A percentile compares a stretch with the other conserved stretches of the same genome.
Evolutionary conservation across 2,329 filamentous ascomycete genomes (phyloP).

Genomic region (Davidsoniella neocaledoniae): DNA sequence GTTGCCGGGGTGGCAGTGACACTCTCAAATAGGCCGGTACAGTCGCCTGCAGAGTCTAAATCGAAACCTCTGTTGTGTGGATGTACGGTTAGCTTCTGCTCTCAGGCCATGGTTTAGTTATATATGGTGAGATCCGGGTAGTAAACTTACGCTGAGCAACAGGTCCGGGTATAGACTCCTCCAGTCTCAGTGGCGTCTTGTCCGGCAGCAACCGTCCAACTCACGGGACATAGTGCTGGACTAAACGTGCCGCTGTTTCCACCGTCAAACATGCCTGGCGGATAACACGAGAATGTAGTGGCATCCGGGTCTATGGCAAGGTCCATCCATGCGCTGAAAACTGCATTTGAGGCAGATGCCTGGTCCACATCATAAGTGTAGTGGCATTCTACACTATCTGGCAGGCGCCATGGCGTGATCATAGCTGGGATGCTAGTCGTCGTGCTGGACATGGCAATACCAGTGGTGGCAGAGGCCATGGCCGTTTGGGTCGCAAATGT

Average conservation of each 20-base stretch:
- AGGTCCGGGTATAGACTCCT: conserved; percentile 24
- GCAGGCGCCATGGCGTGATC: conserved; percentile 23
- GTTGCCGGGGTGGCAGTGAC: conserved; percentile 22
- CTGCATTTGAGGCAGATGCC: not conserved
- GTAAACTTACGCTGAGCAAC: conserved; percentile 25
- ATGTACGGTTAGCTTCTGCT: not conserved
- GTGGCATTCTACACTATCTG: conserved; percentile 19
- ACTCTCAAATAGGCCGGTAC: conserved; percentile 21
- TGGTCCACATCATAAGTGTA: conserved; percentile 23
- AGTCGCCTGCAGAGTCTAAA: conserved; percentile 19
- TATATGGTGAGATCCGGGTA: not conserved
- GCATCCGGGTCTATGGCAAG: conserved; percentile 21
- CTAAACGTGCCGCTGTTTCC: conserved; percentile 24
- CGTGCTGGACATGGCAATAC: not conserved
- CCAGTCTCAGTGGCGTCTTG: conserved; percentile 16
- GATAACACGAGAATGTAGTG: conserved; percentile 25
- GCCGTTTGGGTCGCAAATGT: not conserved
- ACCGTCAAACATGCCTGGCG: conserved; percentile 23
- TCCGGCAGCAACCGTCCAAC: conserved; percentile 23
- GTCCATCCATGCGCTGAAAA: conserved; percentile 22
- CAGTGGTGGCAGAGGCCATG: not conserved
- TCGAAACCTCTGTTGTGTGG: conserved; percentile 20
- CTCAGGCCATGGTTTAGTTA: not conserved
- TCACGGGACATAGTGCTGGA: conserved; percentile 23
- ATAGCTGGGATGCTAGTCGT: conserved; percentile 19